Conservation (phyloP, 768 basidiomycete species). For the Trametes elegans region DNA sequence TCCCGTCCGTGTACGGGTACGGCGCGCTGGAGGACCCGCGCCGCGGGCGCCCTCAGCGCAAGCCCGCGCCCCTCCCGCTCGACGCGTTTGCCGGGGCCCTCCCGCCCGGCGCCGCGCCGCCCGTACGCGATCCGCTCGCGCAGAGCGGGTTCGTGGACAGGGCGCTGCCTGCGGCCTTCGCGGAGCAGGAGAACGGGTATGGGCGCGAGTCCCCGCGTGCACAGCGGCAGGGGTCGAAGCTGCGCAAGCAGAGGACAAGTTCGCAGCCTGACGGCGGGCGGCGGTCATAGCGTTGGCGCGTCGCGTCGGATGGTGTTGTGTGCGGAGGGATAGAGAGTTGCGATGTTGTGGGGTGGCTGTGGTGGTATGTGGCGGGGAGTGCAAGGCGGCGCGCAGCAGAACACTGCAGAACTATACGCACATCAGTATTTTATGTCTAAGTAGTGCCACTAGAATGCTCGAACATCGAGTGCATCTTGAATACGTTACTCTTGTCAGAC, state of each 20-base stretch:
- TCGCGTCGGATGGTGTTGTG: not conserved
- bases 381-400: not conserved
- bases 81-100: too few species aligned
- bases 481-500: too few species aligned
- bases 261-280: not conserved
- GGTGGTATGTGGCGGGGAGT: not conserved
- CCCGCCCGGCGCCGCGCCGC: not conserved
- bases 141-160: not conserved
- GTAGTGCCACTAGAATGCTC: too few species aligned
- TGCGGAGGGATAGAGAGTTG: not conserved
- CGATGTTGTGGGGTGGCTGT: not conserved
- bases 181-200: not conserved
- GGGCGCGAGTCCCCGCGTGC: not conserved
- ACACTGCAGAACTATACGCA: not conserved
- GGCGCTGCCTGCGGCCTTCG: not conserved
- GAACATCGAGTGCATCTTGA: too few species aligned
- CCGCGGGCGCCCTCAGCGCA: not conserved
- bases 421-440: not conserved
- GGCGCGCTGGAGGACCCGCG: not conserved
- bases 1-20: conserved; percentile 17
- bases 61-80: not conserved
- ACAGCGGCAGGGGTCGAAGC: conserved; percentile 7
- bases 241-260: not conserved
- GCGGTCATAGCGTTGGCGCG: conserved; percentile 15
- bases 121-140: not conserved